Conservation (phyloP, 192 early-diverging fungal genomes). For the Coemansia sp. region DNA sequence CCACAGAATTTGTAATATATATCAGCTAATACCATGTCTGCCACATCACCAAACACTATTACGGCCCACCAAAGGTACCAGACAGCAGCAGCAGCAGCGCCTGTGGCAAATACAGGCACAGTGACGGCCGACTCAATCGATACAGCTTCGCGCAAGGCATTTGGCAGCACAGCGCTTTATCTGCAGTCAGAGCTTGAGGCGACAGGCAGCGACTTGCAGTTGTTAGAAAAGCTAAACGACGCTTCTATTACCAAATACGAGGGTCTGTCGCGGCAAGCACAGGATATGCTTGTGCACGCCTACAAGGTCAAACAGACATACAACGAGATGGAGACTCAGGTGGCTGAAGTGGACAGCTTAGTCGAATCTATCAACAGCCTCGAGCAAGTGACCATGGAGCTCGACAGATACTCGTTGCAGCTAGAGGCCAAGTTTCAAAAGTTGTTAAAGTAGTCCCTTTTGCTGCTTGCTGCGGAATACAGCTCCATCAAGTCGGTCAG, state of each 20-base stretch:
- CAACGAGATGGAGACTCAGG: slow-evolving; percentile 51
- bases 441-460: slow-evolving; percentile 22
- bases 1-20: neutral
- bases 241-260: slow-evolving; percentile 53
- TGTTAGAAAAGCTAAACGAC: slow-evolving; percentile 53
- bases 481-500: neutral
- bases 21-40: slow-evolving; percentile 1
- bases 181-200: slow-evolving; percentile 51
- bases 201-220: slow-evolving; percentile 33
- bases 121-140: slow-evolving; percentile 16
- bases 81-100: neutral
- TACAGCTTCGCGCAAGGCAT: slow-evolving; percentile 36
- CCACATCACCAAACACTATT: neutral
- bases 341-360: slow-evolving; percentile 38
- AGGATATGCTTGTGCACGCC: slow-evolving; percentile 54
- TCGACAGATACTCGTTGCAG: slow-evolving; percentile 49
- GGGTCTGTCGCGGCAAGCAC: slow-evolving; percentile 50
- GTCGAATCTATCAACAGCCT: slow-evolving; percentile 39
- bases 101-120: neutral
- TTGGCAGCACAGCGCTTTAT: slow-evolving; percentile 43
- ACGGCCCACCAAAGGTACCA: neutral
- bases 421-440: slow-evolving; percentile 47
- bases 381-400: slow-evolving; percentile 42
- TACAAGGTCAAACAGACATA: slow-evolving; percentile 56
- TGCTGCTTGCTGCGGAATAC: neutral